Evolutionary conservation across 148 eudicot species (phyloP).

Genomic region (Chenopodium suecicum): DNA sequence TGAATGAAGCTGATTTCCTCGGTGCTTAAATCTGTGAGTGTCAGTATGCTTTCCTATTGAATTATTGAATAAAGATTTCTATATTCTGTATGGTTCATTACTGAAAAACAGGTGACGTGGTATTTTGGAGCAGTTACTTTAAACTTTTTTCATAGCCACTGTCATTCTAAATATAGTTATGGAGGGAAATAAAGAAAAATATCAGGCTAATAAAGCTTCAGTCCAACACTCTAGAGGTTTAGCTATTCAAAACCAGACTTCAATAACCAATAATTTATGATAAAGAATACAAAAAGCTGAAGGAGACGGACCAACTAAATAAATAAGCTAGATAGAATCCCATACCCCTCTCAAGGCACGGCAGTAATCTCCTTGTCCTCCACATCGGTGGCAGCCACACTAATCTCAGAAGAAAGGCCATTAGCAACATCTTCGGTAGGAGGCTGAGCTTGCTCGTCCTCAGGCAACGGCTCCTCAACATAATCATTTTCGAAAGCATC

Average conservation of each 20-base stretch:
- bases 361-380: slow-evolving; percentile 62
- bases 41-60: slow-evolving; percentile 1
- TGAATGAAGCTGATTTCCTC: slow-evolving; percentile 86
- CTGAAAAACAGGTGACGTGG: too few relatives aligned
- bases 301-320: background rate
- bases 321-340: background rate
- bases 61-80: background rate
- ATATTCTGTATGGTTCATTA: background rate
- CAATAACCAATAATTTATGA: background rate
- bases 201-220: background rate
- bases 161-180: background rate
- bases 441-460: slow-evolving; percentile 91
- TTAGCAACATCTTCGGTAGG: slow-evolving; percentile 66
- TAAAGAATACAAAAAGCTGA: background rate
- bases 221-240: background rate
- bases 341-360: slow-evolving; percentile 56
- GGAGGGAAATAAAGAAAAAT: background rate
- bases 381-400: slow-evolving; percentile 51
- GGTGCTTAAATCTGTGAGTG: slow-evolving; percentile 64
- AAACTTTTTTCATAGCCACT: background rate
- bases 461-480: slow-evolving; percentile 93
- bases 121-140: background rate
- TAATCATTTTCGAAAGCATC: slow-evolving; percentile 98
- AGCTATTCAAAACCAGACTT: background rate
- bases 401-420: slow-evolving; percentile 43